Base-by-base conservation (phyloP, 148 eudicot species). In the Agrostemma githago region DNA sequence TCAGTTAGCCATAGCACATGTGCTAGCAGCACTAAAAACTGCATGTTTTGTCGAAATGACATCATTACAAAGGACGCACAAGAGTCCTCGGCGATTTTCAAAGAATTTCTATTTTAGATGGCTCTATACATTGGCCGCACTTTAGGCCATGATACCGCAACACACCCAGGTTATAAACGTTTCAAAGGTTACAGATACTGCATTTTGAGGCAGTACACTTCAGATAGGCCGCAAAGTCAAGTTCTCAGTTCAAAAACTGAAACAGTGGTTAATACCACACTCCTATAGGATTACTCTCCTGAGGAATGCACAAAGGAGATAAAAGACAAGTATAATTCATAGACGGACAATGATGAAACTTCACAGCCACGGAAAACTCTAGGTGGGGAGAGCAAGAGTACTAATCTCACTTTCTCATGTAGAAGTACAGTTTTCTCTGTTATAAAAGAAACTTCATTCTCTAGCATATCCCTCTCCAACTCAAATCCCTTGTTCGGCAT, bases 391-490 rank as follows among this genome's bases (percentile, higher is more conserved):
- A 72, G 3, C 7, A 6, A 57, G 39, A 38, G 42, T 17, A 69
- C 66, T 21, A 57, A 78, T 19, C 66, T 79, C 72, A 91, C 98
- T 89, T 88, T 87, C 43, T 88, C 90, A 81, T 87, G 83, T 75
- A 91, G 75, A 56, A 76, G 83, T 71, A 70, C 89, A 77, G 85
- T 83, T 87, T 94, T 89, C 72, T 91, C 97, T 44, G 80, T 78
- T 72, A 88, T 63, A 38, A 87, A 91, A 63, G 87, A 79, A 76
- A 82, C 81, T 75, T 94, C 98, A 66, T 86, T 84, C 77, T 88
- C 86, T 74, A 94, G 85, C 84, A 94, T 88, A 87, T 87, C 97
- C 60, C 79, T 74, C 84, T 91, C 93, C 77, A 94, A 74, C 76
- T 88, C 89, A 77, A 85, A 61, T 68, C 92, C 97, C 84, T 83